These are phyloP conservation scores for Diutina sp. DNA, from an alignment of 1,139 yeast genomes.

Conservation along the genomic window DNA sequence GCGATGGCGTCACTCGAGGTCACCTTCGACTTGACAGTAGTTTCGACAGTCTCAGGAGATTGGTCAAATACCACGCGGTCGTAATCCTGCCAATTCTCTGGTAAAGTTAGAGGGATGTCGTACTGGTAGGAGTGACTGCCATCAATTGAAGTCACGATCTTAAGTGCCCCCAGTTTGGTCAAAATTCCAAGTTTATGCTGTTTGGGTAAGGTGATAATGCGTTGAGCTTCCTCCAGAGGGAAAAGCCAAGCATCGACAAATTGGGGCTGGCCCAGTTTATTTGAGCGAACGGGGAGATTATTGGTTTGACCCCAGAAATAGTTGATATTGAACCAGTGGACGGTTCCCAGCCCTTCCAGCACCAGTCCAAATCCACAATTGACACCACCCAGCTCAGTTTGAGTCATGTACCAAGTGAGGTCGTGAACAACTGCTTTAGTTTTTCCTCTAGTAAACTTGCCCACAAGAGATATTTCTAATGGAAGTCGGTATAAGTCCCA, in stretches of 20 bases:
- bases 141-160: slow-evolving; percentile 28
- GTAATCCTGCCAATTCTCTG: slow-evolving; percentile 5
- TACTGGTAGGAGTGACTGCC: slow-evolving; percentile 34
- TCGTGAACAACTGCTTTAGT: slow-evolving; percentile 43
- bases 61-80: background rate
- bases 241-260: slow-evolving; percentile 29
- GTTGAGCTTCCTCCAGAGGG: slow-evolving; percentile 20
- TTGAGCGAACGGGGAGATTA: slow-evolving; percentile 12
- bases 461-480: slow-evolving; percentile 38
- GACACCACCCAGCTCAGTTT: slow-evolving; percentile 8
- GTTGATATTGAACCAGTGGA: slow-evolving; percentile 48
- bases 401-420: slow-evolving; percentile 39
- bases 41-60: slow-evolving; percentile 2
- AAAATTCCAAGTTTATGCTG: slow-evolving; percentile 26
- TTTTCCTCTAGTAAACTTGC: slow-evolving; percentile 52
- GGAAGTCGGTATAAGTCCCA: slow-evolving; percentile 54
- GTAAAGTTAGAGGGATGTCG: slow-evolving; percentile 21
- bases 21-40: background rate
- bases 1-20: slow-evolving; percentile 26
- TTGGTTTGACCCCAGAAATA: slow-evolving; percentile 19
- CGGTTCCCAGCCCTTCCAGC: slow-evolving; percentile 43
- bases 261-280: slow-evolving; percentile 6
- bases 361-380: slow-evolving; percentile 40
- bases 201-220: slow-evolving; percentile 8
- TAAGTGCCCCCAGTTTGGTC: slow-evolving; percentile 23